Evolutionary conservation across 352 stramenopile genomes (phyloP), one percentile per base, ranked within the genome.

Genomic region (Globisporangium spiculum): DNA sequence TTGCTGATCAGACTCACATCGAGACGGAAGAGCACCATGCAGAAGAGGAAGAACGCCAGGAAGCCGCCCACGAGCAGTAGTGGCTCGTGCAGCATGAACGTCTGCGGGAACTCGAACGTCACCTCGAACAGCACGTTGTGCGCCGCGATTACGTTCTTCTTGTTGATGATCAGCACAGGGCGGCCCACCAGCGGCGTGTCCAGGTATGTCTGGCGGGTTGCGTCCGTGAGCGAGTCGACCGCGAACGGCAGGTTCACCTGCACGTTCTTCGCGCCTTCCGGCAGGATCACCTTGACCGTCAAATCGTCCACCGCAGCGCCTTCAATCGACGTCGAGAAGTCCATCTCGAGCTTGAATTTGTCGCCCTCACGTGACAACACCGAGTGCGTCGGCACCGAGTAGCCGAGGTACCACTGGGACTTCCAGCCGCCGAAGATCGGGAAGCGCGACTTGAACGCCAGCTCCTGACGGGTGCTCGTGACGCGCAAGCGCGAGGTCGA

Each of bases 351-450:
- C 75, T 93, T 94, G 70, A 93, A 96, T 54, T 75, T 76, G 68
- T 88, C 70, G 63, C 84, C 82, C 7, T 74, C 50, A 67, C 84
- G 88, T 54, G 79, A 77, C 12, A 97, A 73, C 46, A 94, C 86
- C 38, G 88, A 86, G 73, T 92, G 76, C 53, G 88, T 94, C 9
- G 89, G 89, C 53, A 96, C 82, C 48, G 84, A 92, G 78, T 97
- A 96, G 41, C 90, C 90, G 14, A 97, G 60, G 75, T 97, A 97
- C 73, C 82, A 97, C 72, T 96, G 85, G 46, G 74, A 94, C 78
- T 95, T 94, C 90, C 90, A 97, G 60, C 90, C 90, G 55, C 90
- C 90, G 63, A 97, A 96, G 55, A 97, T 70, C 50, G 90, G 90
- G 73, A 96, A 97, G 22, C 90, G 87, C 38, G 88, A 82, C 69